These are phyloP conservation scores for Aspergillus tanneri DNA, from an alignment of 2,329 filamentous ascomycete genomes.

Conservation along the genomic window DNA sequence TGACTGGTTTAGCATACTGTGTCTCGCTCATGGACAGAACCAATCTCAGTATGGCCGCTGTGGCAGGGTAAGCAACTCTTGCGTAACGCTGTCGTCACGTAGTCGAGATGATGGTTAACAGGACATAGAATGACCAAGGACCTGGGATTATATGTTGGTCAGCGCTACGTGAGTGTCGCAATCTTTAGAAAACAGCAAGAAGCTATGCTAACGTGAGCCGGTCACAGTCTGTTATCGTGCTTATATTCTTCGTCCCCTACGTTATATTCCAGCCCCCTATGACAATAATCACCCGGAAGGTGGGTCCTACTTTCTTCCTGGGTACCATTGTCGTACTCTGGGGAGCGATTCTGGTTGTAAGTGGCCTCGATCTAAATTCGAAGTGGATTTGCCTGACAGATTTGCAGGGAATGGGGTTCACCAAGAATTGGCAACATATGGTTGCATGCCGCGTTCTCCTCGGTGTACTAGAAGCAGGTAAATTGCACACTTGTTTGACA, in stretches of 20 bases:
- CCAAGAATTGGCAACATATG: conserved; percentile 28
- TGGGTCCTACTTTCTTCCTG: conserved; percentile 30
- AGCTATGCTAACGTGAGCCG: not conserved
- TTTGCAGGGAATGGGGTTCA: conserved; percentile 28
- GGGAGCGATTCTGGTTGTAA: conserved; percentile 30
- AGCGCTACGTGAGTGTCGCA: conserved; percentile 26
- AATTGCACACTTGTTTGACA: not conserved
- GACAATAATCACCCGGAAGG: conserved; percentile 30
- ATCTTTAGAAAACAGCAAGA: not conserved
- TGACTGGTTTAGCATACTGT: conserved; percentile 67
- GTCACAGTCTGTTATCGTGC: conserved; percentile 28
- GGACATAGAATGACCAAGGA: conserved; percentile 53
- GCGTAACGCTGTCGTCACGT: conserved; percentile 66
- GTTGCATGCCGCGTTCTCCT: conserved; percentile 25
- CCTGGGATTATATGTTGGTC: conserved; percentile 25
- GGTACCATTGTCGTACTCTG: conserved; percentile 28
- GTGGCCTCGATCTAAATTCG: not conserved
- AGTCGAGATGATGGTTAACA: conserved; percentile 62
- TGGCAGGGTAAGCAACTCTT: conserved; percentile 63
- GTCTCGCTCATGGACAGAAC: conserved; percentile 76
- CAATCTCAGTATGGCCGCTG: conserved; percentile 66
- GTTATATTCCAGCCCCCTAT: conserved; percentile 31
- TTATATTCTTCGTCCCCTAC: conserved; percentile 35
- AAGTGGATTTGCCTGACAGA: not conserved
- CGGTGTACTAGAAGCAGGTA: conserved; percentile 27